These are phyloP conservation scores for Erythrophleum ivorense DNA, from an alignment of 331 rosid genomes.

Conservation along the genomic window DNA sequence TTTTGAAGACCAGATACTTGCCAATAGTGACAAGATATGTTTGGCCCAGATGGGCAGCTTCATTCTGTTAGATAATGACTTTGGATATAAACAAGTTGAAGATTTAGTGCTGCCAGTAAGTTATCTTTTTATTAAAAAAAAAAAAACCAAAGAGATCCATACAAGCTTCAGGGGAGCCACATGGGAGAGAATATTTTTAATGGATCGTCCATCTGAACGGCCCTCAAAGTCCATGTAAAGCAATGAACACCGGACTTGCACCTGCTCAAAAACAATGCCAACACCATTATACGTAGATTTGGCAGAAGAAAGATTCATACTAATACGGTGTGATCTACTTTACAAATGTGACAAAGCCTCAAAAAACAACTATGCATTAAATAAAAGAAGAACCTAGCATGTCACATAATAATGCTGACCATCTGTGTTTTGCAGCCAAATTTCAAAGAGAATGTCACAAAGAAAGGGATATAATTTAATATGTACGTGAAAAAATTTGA, in stretches of 20 bases:
- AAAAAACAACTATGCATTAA: slow-evolving; percentile 8
- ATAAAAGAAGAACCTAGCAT: slow-evolving; percentile 20
- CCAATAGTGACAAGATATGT: slow-evolving; percentile 26
- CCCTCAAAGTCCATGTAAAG: slow-evolving; percentile 98
- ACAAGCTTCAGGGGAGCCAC: slow-evolving; percentile 98
- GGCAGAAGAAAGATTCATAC: slow-evolving; percentile 38
- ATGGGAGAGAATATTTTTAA: slow-evolving; percentile 92
- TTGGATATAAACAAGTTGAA: neutral
- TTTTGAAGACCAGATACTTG: slow-evolving; percentile 19
- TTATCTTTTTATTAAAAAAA: neutral
- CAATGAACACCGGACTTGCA: slow-evolving; percentile 81
- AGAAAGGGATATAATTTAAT: slow-evolving; percentile 13
- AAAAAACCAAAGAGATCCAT: slow-evolving; percentile 34
- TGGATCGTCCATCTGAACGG: slow-evolving; percentile 96
- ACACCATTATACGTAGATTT: slow-evolving; percentile 24
- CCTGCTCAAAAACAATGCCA: slow-evolving; percentile 56
- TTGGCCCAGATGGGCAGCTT: neutral
- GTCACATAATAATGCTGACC: neutral
- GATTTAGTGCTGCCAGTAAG: slow-evolving; percentile 14
- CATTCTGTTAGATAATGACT: slow-evolving; percentile 21
- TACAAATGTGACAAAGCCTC: neutral
- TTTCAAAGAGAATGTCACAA: slow-evolving; percentile 12
- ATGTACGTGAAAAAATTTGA: slow-evolving; percentile 7
- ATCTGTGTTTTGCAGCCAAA: slow-evolving; percentile 30
- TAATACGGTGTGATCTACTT: neutral